Evolutionary conservation across 2,329 filamentous ascomycete species (phyloP).

Genomic region (Neonectria punicea): DNA sequence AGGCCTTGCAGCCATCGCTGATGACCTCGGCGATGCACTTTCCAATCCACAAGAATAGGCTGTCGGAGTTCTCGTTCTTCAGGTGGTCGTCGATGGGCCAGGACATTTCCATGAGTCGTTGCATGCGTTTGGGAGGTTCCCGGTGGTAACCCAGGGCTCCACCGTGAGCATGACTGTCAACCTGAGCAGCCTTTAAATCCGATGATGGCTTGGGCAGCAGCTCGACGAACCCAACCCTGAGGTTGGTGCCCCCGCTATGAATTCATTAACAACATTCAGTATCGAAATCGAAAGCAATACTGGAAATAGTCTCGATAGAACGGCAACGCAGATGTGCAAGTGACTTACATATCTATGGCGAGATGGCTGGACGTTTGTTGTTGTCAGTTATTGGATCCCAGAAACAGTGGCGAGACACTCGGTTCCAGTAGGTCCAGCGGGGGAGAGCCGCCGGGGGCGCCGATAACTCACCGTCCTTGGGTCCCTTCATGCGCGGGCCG

Average conservation of each 20-base stretch:
- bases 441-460: not conserved
- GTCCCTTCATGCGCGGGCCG: constrained; percentile 56
- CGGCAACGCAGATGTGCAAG: not conserved
- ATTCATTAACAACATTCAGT: constrained; percentile 14
- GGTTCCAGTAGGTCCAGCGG: constrained; percentile 2
- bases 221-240: constrained; percentile 75
- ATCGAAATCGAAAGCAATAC: not conserved
- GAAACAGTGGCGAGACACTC: not conserved
- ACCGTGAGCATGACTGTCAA: constrained; percentile 22
- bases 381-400: constrained; percentile 26
- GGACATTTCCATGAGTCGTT: constrained; percentile 72
- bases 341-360: constrained; percentile 72
- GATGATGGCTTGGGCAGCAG: constrained; percentile 55
- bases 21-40: constrained; percentile 80
- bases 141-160: constrained; percentile 28
- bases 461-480: constrained; percentile 61
- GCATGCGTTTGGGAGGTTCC: constrained; percentile 53
- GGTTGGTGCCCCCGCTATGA: constrained; percentile 72
- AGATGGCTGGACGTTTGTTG: constrained; percentile 57
- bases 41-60: constrained; percentile 85
- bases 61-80: constrained; percentile 78
- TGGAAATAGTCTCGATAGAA: not conserved
- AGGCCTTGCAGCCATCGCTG: constrained; percentile 60
- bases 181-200: constrained; percentile 6
- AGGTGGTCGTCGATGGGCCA: constrained; percentile 81